Evolutionary conservation across 805 yeast species (phyloP), one percentile per base, ranked within the genome.

Genomic region (Ascoidea tarda): DNA sequence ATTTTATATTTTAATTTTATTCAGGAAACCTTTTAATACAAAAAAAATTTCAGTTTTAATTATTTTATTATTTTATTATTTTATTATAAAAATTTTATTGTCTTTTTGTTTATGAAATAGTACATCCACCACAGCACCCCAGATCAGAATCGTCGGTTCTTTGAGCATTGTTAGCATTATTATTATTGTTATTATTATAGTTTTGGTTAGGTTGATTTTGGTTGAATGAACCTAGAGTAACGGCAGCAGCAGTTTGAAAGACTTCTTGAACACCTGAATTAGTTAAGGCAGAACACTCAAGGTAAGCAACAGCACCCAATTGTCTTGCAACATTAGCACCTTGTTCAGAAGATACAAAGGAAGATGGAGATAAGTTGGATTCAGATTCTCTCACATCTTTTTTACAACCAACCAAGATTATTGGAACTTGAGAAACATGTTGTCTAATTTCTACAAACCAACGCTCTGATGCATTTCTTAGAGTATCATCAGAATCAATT

Each of bases 261-360:
- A 78, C 70, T 55, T 77, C 82, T 60, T 76, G 74, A 49, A 79
- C 82, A 42, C 82, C 82, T 51, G 67, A 72, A 61, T 77, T 82
- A 32, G 81, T 75, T 5, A 81, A 80, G 10, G 83, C 82, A 1
- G 82, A 77, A 59, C 83, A 79, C 63, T 79, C 84, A 59, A 76
- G 54, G 59, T 79, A 79, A 44, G 66, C 66, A 50, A 74, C 67
- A 38, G 81, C 78, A 4, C 78, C 78, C 42, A 76, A 62, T 33
- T 75, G 76, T 57, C 68, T 69, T 33, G 83, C 81, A 57, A 78
- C 63, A 53, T 69, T 65, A 38, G 50, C 55, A 32, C 81, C 84
- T 60, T 77, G 78, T 47, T 68, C 69, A 21, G 56, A 54, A 32
- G 73, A 57, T 32, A 79, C 62, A 21, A 21, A 21, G 28, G 28